Conservation (phyloP, 1,284 basidiomycete genomes). For the Ceratobasidium sp. region DNA sequence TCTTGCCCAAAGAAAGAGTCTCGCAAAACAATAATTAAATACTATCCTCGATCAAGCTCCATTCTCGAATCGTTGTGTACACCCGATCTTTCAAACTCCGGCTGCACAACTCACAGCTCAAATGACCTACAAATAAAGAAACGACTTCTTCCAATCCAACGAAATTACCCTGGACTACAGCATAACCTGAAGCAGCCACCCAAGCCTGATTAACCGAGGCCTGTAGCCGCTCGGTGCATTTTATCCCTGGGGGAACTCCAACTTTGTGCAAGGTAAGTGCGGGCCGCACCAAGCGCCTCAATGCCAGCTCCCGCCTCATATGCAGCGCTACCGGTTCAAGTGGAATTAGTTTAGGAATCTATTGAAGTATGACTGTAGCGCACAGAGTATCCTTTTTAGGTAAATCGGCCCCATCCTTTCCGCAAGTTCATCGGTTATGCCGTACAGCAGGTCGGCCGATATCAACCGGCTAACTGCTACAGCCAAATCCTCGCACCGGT, state of each 20-base stretch:
- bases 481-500: slow-evolving; percentile 65
- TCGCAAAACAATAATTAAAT: neutral
- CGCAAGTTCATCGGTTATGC: slow-evolving; percentile 66
- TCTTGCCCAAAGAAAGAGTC: neutral
- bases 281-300: slow-evolving; percentile 61
- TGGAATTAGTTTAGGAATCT: neutral
- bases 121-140: neutral
- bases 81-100: neutral
- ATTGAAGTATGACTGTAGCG: neutral
- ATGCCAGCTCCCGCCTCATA: slow-evolving; percentile 55
- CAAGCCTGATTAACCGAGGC: slow-evolving; percentile 34
- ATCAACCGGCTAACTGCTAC: slow-evolving; percentile 65
- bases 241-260: slow-evolving; percentile 46
- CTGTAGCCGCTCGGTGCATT: slow-evolving; percentile 37
- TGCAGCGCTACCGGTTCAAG: slow-evolving; percentile 52
- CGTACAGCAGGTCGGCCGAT: slow-evolving; percentile 63
- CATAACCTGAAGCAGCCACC: slow-evolving; percentile 41
- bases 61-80: neutral
- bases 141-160: slow-evolving; percentile 2
- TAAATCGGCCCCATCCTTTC: slow-evolving; percentile 64
- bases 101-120: slow-evolving; percentile 2
- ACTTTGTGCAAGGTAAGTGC: slow-evolving; percentile 66
- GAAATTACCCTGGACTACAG: slow-evolving; percentile 1
- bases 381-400: slow-evolving; percentile 64
- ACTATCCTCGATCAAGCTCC: neutral